Conservation (phyloP, 257 asterid species). For the Petunia axillaris region DNA sequence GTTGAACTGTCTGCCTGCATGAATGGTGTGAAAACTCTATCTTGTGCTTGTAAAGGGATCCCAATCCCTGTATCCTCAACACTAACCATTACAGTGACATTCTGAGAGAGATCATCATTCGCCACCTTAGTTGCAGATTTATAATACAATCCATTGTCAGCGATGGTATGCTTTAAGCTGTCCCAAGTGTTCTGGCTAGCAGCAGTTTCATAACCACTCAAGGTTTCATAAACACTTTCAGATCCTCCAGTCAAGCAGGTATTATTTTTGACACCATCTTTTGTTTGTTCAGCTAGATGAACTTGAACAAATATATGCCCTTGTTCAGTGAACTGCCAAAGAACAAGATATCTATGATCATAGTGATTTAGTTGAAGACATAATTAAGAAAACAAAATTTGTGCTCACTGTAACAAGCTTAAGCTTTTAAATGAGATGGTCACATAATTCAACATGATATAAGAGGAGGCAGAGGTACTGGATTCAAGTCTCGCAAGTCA, state of each 20-base stretch:
- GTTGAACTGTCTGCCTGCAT: conserved; percentile 99
- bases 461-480: too few species aligned
- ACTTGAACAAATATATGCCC: conserved; percentile 94
- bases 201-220: conserved; percentile 90
- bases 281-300: conserved; percentile 68
- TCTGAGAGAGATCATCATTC: conserved; percentile 38
- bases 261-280: conserved; percentile 39
- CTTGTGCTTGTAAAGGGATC: conserved; percentile 72
- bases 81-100: conserved; percentile 59
- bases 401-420: too few species aligned
- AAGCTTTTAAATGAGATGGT: too few species aligned
- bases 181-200: conserved; percentile 80
- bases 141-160: conserved; percentile 45
- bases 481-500: too few species aligned
- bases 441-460: too few species aligned
- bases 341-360: background rate
- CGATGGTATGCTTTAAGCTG: conserved; percentile 48
- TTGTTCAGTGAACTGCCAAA: conserved; percentile 73
- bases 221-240: conserved; percentile 50
- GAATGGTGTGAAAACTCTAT: conserved; percentile 81
- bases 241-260: conserved; percentile 50
- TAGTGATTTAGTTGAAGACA: background rate
- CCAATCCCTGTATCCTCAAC: conserved; percentile 97
- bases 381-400: too few species aligned
- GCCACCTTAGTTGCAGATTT: conserved; percentile 38